Evolutionary conservation across 2,329 filamentous ascomycete species (phyloP).

Genomic region (Zymoseptoria brevis): DNA sequence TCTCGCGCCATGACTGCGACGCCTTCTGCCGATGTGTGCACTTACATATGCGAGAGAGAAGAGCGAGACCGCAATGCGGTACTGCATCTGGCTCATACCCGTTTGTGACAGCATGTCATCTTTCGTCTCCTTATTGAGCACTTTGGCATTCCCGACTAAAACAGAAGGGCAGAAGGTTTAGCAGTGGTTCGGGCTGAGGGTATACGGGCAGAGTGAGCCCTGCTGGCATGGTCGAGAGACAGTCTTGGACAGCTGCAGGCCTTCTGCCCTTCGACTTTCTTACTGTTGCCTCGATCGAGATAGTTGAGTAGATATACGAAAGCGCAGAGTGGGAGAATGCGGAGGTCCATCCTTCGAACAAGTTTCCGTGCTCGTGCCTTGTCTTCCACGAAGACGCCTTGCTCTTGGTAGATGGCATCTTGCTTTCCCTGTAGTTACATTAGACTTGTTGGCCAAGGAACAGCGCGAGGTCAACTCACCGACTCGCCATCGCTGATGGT

Average conservation of each 20-base stretch:
- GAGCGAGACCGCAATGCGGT: constrained; percentile 38
- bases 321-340: constrained; percentile 19
- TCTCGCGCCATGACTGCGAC: not conserved
- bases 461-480: not conserved
- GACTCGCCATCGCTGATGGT: constrained; percentile 1
- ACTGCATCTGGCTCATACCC: constrained; percentile 53
- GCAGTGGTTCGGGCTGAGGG: too few species aligned
- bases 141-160: constrained; percentile 48
- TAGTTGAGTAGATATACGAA: constrained; percentile 21
- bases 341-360: constrained; percentile 18
- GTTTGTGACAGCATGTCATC: constrained; percentile 57
- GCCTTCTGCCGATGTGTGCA: too few species aligned
- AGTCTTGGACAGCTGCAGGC: too few species aligned
- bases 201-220: too few species aligned
- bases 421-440: not conserved
- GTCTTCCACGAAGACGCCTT: constrained; percentile 16
- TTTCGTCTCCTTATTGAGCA: constrained; percentile 52
- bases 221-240: too few species aligned
- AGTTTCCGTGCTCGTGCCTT: constrained; percentile 15
- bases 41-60: constrained; percentile 19
- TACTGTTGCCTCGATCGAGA: constrained; percentile 27
- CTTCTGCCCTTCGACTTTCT: too few species aligned
- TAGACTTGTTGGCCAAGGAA: not conserved
- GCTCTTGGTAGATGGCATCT: not conserved
- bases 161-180: too few species aligned